These are phyloP conservation scores for Gigaspora rosea DNA, from an alignment of 192 early-diverging fungal species.

Conservation along the genomic window DNA sequence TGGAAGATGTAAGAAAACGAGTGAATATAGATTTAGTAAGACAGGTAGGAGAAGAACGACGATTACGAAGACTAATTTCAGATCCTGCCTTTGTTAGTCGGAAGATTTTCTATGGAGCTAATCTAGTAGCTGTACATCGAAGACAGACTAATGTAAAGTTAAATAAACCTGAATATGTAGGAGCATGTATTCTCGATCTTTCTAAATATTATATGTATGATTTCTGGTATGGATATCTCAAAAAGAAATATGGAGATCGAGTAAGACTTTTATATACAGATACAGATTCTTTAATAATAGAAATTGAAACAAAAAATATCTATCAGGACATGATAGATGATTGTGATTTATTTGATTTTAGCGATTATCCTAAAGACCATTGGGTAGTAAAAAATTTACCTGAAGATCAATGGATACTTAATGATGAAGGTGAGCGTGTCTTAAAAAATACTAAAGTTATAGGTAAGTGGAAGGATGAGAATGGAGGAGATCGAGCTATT, in stretches of 20 bases:
- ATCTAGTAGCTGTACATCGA: conserved; percentile 27
- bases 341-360: conserved; percentile 33
- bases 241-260: conserved; percentile 18
- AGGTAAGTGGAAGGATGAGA: no score
- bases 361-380: no score
- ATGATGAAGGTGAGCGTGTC: no score
- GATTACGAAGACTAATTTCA: conserved; percentile 16
- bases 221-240: conserved; percentile 21
- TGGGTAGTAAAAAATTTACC: no score
- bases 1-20: conserved; percentile 20
- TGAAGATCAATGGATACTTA: no score
- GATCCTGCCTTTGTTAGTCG: conserved; percentile 14
- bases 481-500: no score
- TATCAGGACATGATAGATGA: conserved; percentile 28
- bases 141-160: conserved; percentile 26
- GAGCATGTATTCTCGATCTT: conserved; percentile 27
- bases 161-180: conserved; percentile 28
- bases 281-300: conserved; percentile 27
- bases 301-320: conserved; percentile 28
- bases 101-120: conserved; percentile 21
- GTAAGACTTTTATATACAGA: conserved; percentile 28
- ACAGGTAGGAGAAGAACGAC: conserved; percentile 23
- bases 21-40: conserved; percentile 6
- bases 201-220: conserved; percentile 32
- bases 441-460: no score